Conservation (phyloP, 345 rosid species). For the Balakata baccata region DNA sequence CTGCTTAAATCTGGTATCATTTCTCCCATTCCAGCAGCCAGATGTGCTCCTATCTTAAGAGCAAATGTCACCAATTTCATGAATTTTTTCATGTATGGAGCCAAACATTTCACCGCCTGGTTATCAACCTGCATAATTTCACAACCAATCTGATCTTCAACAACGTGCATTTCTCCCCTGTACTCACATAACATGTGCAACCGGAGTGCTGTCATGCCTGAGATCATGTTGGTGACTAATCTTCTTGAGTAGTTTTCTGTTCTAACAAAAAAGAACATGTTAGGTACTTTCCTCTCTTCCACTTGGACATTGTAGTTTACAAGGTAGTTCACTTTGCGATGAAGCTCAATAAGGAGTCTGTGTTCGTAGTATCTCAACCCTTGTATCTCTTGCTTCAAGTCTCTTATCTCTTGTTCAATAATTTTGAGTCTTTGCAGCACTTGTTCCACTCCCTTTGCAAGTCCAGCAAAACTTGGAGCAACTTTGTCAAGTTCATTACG, state of each 20-base stretch:
- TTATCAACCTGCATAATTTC: constrained; percentile 89
- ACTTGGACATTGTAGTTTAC: constrained; percentile 79
- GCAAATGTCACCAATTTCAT: constrained; percentile 85
- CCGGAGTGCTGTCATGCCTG: constrained; percentile 81
- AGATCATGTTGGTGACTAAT: constrained; percentile 62
- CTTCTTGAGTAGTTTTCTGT: constrained; percentile 85
- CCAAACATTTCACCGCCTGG: constrained; percentile 62
- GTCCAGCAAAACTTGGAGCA: constrained; percentile 81
- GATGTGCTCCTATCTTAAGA: constrained; percentile 86
- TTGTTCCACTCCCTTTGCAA: constrained; percentile 88
- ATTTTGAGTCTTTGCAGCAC: constrained; percentile 84
- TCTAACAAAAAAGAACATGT: constrained; percentile 60
- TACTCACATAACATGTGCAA: constrained; percentile 89
- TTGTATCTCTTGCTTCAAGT: constrained; percentile 93
- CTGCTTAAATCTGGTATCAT: constrained; percentile 93
- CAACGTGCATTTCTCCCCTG: constrained; percentile 86
- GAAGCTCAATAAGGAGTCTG: constrained; percentile 80
- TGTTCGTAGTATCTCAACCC: constrained; percentile 89
- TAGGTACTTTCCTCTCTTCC: constrained; percentile 89
- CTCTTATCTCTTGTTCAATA: constrained; percentile 92
- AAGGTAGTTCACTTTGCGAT: constrained; percentile 83
- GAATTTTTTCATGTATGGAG: constrained; percentile 85
- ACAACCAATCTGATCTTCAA: constrained; percentile 83
- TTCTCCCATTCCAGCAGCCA: constrained; percentile 87
- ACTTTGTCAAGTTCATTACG: constrained; percentile 48